Conservation (phyloP, 257 asterid species). For the Lavandula angustifolia region DNA sequence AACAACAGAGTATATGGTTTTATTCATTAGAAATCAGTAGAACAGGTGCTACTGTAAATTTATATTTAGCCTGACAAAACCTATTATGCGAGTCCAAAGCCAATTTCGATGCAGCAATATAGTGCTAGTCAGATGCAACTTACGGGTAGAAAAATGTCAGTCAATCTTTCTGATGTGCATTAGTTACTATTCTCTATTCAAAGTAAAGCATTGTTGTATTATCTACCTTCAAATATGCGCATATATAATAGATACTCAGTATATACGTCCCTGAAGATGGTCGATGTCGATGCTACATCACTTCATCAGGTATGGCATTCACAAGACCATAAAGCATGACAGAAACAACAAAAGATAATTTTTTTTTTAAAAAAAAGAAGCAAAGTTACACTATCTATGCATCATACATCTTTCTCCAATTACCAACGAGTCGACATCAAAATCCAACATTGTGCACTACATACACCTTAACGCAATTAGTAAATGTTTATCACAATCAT, state of each 20-base stretch:
- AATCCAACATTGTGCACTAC: neutral
- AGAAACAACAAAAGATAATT: neutral
- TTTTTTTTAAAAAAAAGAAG: neutral
- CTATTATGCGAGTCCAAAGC: neutral
- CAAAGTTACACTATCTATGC: neutral
- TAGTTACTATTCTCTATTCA: neutral
- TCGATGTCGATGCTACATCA: neutral
- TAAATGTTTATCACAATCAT: constrained; percentile 1
- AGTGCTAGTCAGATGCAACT: neutral
- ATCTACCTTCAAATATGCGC: neutral
- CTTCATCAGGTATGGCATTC: neutral
- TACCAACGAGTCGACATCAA: constrained; percentile 1
- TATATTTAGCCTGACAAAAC: neutral
- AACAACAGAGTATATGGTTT: neutral
- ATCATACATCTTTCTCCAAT: constrained; percentile 4
- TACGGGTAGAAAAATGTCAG: neutral
- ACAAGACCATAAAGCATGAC: neutral
- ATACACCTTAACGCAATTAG: neutral
- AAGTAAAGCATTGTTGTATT: neutral
- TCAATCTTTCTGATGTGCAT: constrained; percentile 1
- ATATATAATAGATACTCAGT: neutral
- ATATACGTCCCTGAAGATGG: neutral
- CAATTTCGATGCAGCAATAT: constrained; percentile 1
- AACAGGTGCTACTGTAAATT: neutral
- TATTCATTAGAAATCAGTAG: neutral